Percentiles rank a stretch among this genome's conserved stretches.
Evolutionary conservation across 345 rosid species (phyloP).

Genomic region (Citrus sinensis): DVS_A1.0 CM039169.1:5232001-5232500

Average conservation of each 20-base stretch:
- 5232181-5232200: not conserved
- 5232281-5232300: not conserved
- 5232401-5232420: not conserved
- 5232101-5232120: conserved; percentile 6
- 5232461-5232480: not conserved
- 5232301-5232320: not conserved
- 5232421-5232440: not conserved
- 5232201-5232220: not conserved
- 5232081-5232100: not conserved
- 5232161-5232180: not conserved
- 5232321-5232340: not conserved
- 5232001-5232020: conserved; percentile 84
- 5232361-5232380: not conserved
- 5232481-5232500: not conserved
- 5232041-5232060: conserved; percentile 86
- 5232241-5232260: not conserved
- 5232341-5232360: not conserved
- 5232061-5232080: conserved; percentile 62
- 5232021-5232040: conserved; percentile 84
- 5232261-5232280: not conserved
- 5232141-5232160: not conserved
- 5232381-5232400: not conserved
- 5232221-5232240: not conserved
- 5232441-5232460: not conserved
- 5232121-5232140: not conserved